Percentiles rank a stretch among this genome's conserved stretches.
Evolutionary conservation across 805 yeast species (phyloP).

Genomic region (Kurtzmaniella fragi): DNA sequence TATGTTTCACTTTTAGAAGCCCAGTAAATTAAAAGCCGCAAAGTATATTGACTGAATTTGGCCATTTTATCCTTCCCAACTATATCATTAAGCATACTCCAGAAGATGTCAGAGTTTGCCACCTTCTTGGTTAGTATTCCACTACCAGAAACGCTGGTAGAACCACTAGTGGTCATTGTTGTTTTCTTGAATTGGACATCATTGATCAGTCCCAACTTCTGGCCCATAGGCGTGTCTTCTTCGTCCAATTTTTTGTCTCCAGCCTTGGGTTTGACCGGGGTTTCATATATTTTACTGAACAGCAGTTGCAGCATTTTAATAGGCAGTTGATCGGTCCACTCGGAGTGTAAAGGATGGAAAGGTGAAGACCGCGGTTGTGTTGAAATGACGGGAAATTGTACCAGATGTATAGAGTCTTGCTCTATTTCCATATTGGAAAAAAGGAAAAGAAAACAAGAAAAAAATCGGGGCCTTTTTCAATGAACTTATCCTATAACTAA

Average conservation of each 20-base stretch:
- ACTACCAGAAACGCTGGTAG: background rate
- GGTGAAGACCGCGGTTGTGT: conserved; percentile 3
- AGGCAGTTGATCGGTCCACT: conserved; percentile 20
- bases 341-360: conserved; percentile 15
- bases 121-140: conserved; percentile 6
- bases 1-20: conserved; percentile 34
- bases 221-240: background rate
- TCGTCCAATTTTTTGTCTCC: conserved; percentile 4
- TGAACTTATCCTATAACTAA: no score
- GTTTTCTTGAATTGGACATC: background rate
- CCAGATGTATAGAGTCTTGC: background rate
- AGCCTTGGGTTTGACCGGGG: conserved; percentile 7
- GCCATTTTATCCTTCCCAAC: conserved; percentile 72
- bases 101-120: conserved; percentile 39
- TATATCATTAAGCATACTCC: conserved; percentile 48
- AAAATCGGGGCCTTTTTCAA: background rate
- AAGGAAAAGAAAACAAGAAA: background rate
- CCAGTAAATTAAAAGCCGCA: conserved; percentile 49
- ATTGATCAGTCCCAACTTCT: background rate
- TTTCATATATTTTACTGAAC: conserved; percentile 6
- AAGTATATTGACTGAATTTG: conserved; percentile 54
- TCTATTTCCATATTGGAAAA: conserved; percentile 3
- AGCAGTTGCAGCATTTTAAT: conserved; percentile 10
- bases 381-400: background rate
- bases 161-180: background rate